These are phyloP conservation scores for Colletotrichum sp. DNA, from an alignment of 2,329 filamentous ascomycete genomes.

Conservation along the genomic window DNA sequence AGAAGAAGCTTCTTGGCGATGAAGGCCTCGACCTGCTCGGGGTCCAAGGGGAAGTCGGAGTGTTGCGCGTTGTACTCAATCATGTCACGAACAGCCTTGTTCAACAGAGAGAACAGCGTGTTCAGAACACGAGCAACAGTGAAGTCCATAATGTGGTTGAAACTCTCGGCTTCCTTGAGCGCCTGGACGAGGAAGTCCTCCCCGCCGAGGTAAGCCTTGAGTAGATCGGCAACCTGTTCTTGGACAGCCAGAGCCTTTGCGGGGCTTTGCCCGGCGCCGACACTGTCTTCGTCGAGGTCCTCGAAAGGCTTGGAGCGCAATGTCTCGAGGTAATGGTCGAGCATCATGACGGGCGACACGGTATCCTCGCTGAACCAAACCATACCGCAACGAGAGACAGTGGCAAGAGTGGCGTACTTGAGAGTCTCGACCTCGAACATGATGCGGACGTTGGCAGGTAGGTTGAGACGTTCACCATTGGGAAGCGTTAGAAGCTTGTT, in stretches of 20 bases:
- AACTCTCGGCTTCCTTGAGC: conserved; percentile 75
- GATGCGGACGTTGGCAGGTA: conserved; percentile 94
- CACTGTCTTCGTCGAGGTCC: conserved; percentile 91
- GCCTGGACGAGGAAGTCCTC: conserved; percentile 84
- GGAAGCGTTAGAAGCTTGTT: conserved; percentile 97
- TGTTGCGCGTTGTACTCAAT: conserved; percentile 97
- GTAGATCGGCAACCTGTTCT: conserved; percentile 77
- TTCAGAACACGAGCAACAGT: conserved; percentile 88
- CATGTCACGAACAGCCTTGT: conserved; percentile 90
- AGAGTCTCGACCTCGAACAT: conserved; percentile 99
- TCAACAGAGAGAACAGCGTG: conserved; percentile 93
- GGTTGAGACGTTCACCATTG: conserved; percentile 95
- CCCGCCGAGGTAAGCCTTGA: conserved; percentile 75
- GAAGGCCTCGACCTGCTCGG: conserved; percentile 88
- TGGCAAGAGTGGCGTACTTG: conserved; percentile 96
- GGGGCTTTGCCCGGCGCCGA: conserved; percentile 75
- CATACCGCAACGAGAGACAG: conserved; percentile 99
- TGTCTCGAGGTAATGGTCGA: conserved; percentile 86
- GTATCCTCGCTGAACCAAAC: conserved; percentile 99
- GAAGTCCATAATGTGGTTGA: conserved; percentile 98
- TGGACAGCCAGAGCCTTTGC: conserved; percentile 83
- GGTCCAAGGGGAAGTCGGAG: conserved; percentile 88
- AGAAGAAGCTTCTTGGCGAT: conserved; percentile 93
- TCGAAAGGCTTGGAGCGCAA: conserved; percentile 87
- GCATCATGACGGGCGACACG: conserved; percentile 91